Evolutionary conservation across 495 filamentous ascomycete species (phyloP).

Genomic region (Lasiosphaeria ovina): DNA sequence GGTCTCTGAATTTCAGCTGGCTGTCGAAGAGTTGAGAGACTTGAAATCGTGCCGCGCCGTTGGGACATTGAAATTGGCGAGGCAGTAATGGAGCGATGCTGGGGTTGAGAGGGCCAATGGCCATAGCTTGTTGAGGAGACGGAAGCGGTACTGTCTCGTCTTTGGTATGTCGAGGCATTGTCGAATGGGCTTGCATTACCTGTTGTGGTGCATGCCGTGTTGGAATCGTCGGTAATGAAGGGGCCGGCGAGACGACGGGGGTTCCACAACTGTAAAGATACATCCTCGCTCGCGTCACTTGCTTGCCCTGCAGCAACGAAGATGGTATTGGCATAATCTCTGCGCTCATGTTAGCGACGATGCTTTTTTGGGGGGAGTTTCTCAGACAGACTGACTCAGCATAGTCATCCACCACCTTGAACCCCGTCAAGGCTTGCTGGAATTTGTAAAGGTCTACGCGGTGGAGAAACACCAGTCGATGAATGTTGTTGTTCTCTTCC

Average conservation of each 20-base stretch:
- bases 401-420: conserved; percentile 9
- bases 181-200: neutral
- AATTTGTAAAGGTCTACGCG: conserved; percentile 3
- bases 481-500: neutral
- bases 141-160: neutral
- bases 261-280: conserved; percentile 7
- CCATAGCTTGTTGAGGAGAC: neutral
- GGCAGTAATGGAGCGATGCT: neutral
- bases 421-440: conserved; percentile 12
- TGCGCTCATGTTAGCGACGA: neutral
- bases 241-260: conserved; percentile 5
- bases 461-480: neutral
- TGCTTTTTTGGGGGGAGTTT: neutral
- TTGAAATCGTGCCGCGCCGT: neutral
- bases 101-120: neutral
- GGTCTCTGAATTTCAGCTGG: neutral
- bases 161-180: neutral
- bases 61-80: neutral
- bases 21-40: neutral
- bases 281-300: neutral
- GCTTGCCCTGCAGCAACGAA: neutral
- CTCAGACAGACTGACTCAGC: conserved; percentile 5
- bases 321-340: neutral
- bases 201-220: neutral
- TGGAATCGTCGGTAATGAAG: neutral